These are phyloP conservation scores for Phaffia rhodozyma DNA, from an alignment of 1,284 basidiomycete species.

Conservation along the genomic window DNA sequence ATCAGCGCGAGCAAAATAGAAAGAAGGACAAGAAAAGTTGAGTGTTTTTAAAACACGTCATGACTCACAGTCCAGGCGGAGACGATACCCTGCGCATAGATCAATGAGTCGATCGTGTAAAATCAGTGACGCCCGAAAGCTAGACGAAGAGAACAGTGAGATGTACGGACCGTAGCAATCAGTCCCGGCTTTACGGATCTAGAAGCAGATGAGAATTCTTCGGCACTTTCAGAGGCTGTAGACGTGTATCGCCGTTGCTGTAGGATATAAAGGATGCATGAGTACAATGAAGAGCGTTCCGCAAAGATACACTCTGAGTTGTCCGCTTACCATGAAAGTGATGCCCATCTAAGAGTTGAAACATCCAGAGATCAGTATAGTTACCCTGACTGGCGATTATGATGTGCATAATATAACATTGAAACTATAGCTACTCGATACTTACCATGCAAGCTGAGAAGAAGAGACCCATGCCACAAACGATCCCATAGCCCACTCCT, in stretches of 20 bases:
- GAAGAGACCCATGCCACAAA: slow-evolving; percentile 59
- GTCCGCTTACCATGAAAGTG: slow-evolving; percentile 18
- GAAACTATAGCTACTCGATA: neutral
- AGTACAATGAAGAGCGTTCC: neutral
- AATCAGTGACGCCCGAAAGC: slow-evolving; percentile 46
- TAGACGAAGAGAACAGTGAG: neutral
- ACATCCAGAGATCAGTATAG: neutral
- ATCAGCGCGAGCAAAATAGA: neutral
- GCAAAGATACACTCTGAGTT: neutral
- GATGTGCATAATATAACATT: no score
- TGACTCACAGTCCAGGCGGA: slow-evolving; percentile 47
- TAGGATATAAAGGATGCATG: slow-evolving; percentile 24
- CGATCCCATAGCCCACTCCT: slow-evolving; percentile 10
- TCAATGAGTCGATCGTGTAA: neutral
- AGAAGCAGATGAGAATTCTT: slow-evolving; percentile 73
- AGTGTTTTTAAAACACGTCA: slow-evolving; percentile 37
- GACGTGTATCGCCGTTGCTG: slow-evolving; percentile 30
- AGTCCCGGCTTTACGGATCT: slow-evolving; percentile 74
- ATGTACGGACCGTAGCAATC: slow-evolving; percentile 58
- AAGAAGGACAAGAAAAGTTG: neutral
- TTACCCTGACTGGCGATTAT: neutral
- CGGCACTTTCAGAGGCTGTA: slow-evolving; percentile 37
- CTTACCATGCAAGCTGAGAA: slow-evolving; percentile 61
- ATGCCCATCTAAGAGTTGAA: neutral
- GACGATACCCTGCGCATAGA: slow-evolving; percentile 15